phyloP scores from a whole-genome alignment of 495 filamentous ascomycete species.

The Amniculicola lignicola region DNA sequence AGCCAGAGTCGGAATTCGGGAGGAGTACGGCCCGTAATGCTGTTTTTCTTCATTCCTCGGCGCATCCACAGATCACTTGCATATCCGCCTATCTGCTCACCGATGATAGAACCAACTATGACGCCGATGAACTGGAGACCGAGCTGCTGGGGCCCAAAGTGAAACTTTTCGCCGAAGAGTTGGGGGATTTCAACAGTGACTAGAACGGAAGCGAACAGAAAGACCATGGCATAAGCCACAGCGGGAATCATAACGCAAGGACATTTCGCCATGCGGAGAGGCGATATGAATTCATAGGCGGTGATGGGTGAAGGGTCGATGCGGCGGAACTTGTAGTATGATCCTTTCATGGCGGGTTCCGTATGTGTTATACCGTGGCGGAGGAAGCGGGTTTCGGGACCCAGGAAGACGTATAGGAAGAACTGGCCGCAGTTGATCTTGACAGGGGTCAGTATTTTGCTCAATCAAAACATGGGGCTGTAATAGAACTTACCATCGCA shows the following conservation, averaged over 20 bases:
- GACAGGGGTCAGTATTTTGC: conserved; percentile 34
- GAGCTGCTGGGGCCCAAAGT: conserved; percentile 52
- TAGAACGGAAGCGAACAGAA: conserved; percentile 49
- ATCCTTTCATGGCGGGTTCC: conserved; percentile 38
- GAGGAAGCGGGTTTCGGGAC: conserved; percentile 54
- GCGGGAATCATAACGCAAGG: conserved; percentile 50
- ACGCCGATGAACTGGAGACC: conserved; percentile 53
- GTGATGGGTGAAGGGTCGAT: conserved; percentile 52
- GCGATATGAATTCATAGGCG: conserved; percentile 48
- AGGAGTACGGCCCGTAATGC: conserved; percentile 32
- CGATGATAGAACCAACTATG: conserved; percentile 54
- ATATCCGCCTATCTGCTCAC: conserved; percentile 53
- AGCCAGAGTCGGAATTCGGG: conserved; percentile 54
- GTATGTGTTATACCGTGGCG: conserved; percentile 26
- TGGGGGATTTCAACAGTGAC: conserved; percentile 54
- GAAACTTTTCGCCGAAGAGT: conserved; percentile 50
- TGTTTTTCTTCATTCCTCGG: conserved; percentile 27
- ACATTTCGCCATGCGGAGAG: conserved; percentile 44
- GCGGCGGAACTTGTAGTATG: conserved; percentile 47
- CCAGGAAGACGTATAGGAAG: conserved; percentile 54
- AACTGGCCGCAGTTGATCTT: conserved; percentile 55
- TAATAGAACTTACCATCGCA: conserved; percentile 45
- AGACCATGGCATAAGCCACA: conserved; percentile 52
- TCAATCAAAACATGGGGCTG: too few relatives aligned
- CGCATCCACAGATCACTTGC: conserved; percentile 53